Conservation (phyloP, 345 rosid genomes). For the Cardiospermum halicacabum region DNA sequence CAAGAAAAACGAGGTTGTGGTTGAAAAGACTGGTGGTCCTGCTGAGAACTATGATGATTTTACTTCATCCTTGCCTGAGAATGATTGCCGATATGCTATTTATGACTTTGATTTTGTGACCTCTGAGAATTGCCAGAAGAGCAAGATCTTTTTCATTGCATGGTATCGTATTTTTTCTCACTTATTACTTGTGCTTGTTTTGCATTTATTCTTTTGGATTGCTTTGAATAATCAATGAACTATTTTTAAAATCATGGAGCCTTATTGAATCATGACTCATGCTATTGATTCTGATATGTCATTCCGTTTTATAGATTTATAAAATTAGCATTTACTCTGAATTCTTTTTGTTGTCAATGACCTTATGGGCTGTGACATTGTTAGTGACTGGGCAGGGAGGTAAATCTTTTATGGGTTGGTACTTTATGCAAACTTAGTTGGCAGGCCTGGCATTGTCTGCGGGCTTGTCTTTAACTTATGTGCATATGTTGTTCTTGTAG, state of each 20-base stretch:
- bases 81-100: slow-evolving; percentile 62
- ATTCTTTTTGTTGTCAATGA: not conserved
- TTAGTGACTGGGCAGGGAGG: not conserved
- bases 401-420: not conserved
- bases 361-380: not conserved
- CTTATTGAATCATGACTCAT: not conserved
- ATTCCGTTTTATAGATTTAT: not conserved
- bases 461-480: too few species aligned
- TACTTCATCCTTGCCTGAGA: slow-evolving; percentile 52
- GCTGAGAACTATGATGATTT: slow-evolving; percentile 53
- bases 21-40: slow-evolving; percentile 57
- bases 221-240: too few species aligned
- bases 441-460: too few species aligned
- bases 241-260: not conserved
- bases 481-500: too few species aligned
- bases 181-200: not conserved
- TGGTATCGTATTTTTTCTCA: slow-evolving; percentile 32
- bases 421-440: not conserved
- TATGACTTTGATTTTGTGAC: slow-evolving; percentile 64
- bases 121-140: slow-evolving; percentile 56
- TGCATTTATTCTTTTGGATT: not conserved
- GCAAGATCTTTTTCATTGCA: slow-evolving; percentile 65
- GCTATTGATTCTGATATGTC: not conserved
- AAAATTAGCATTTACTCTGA: not conserved
- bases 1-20: slow-evolving; percentile 53